These are phyloP conservation scores for Fusarium coicis DNA, from an alignment of 2,329 filamentous ascomycete genomes.

Conservation along the genomic window DNA sequence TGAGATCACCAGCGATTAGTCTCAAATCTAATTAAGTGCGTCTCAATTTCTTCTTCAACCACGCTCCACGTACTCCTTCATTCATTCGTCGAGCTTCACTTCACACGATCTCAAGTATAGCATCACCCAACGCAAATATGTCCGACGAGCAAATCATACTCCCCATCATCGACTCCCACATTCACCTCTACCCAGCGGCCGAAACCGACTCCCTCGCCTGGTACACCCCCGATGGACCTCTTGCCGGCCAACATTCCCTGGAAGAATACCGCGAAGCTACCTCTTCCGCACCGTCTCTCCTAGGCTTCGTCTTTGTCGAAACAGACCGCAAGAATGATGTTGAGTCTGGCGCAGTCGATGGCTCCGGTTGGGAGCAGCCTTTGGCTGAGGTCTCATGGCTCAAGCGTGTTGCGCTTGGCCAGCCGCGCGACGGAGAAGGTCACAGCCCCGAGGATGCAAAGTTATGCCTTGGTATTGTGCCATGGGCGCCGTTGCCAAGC, in stretches of 20 bases:
- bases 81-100: not conserved
- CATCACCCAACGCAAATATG: slow-evolving; percentile 42
- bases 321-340: slow-evolving; percentile 77
- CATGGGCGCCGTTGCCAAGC: slow-evolving; percentile 86
- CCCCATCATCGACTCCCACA: slow-evolving; percentile 87
- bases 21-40: not conserved
- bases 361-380: slow-evolving; percentile 72
- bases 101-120: not conserved
- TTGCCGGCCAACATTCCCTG: slow-evolving; percentile 73
- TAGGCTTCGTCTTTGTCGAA: slow-evolving; percentile 85
- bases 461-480: slow-evolving; percentile 76
- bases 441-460: slow-evolving; percentile 58
- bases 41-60: not conserved
- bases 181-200: slow-evolving; percentile 83
- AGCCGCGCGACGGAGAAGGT: slow-evolving; percentile 66
- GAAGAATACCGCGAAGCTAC: slow-evolving; percentile 68
- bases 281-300: slow-evolving; percentile 56
- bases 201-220: slow-evolving; percentile 76
- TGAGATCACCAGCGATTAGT: not conserved
- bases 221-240: slow-evolving; percentile 68
- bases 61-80: not conserved
- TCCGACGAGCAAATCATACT: slow-evolving; percentile 55
- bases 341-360: slow-evolving; percentile 56
- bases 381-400: slow-evolving; percentile 79
- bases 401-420: slow-evolving; percentile 71